Percentiles rank a stretch among this genome's conserved stretches.
These are phyloP conservation scores for Lizonia empirigonia DNA, from an alignment of 2,329 filamentous ascomycete species.

Conservation along the genomic window DNA sequence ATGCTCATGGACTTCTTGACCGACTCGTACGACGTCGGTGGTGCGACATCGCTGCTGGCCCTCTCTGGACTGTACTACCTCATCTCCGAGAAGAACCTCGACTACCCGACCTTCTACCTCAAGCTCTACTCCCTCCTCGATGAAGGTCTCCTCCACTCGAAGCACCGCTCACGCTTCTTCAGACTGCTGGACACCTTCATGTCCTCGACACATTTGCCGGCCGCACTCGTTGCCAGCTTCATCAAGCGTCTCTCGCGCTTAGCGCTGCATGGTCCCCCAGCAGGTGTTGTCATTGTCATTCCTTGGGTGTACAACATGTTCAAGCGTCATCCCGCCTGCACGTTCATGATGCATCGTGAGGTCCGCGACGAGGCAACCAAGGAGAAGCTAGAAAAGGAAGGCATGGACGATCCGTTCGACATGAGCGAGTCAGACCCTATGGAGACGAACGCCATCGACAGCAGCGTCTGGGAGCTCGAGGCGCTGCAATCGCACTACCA, in stretches of 20 bases:
- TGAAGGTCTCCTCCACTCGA: constrained; percentile 84
- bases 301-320: constrained; percentile 97
- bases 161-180: constrained; percentile 92
- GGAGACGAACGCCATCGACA: constrained; percentile 85
- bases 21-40: constrained; percentile 87
- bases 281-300: constrained; percentile 84
- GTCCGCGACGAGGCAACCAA: constrained; percentile 63
- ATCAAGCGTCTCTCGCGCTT: constrained; percentile 90
- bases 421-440: constrained; percentile 79
- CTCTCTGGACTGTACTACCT: constrained; percentile 94
- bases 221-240: constrained; percentile 89
- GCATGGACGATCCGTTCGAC: constrained; percentile 77
- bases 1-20: constrained; percentile 94
- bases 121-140: constrained; percentile 95
- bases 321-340: constrained; percentile 85
- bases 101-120: constrained; percentile 91
- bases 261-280: constrained; percentile 84
- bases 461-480: constrained; percentile 92
- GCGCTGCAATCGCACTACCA: constrained; percentile 93
- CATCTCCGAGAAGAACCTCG: constrained; percentile 90
- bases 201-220: constrained; percentile 88
- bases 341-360: constrained; percentile 92
- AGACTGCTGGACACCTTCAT: constrained; percentile 90
- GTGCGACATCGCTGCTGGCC: constrained; percentile 83
- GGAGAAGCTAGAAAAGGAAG: constrained; percentile 64